phyloP scores from a whole-genome alignment of 139 green algal genomes.

The Tetradesmus obliquus region DNA sequence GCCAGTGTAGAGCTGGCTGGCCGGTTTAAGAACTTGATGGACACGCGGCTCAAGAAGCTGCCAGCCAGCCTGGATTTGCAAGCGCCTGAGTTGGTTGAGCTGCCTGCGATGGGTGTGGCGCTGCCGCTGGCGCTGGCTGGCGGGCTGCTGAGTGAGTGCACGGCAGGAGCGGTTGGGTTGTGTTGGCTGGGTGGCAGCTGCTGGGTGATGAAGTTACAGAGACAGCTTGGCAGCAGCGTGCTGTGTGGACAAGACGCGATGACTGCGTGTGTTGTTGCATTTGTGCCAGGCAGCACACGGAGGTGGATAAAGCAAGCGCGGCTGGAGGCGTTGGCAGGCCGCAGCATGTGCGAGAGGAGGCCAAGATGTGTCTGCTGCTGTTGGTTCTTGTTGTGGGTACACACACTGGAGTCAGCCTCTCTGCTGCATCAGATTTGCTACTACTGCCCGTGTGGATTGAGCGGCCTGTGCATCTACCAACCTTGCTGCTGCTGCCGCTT shows the following conservation, averaged over 20 bases:
- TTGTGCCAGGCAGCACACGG: no score
- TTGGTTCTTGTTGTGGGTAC: no score
- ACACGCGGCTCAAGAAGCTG: background rate
- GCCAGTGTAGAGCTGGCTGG: background rate
- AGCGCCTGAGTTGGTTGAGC: background rate
- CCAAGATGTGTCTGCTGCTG: no score
- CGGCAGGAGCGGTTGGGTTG: background rate
- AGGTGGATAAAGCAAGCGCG: no score
- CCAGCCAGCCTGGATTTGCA: background rate
- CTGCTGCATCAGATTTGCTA: background rate
- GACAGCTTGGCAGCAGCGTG: no score
- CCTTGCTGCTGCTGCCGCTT: background rate
- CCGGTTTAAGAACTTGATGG: background rate
- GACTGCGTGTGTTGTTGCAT: no score
- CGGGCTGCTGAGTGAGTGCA: slow-evolving; percentile 13
- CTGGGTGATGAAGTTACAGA: background rate
- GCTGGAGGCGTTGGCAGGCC: no score
- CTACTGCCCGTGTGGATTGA: background rate
- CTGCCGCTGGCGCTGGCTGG: background rate
- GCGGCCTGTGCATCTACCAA: no score
- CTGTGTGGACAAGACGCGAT: no score
- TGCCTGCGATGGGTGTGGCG: background rate
- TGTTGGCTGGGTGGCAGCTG: background rate
- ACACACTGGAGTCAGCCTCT: no score
- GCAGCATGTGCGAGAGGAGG: no score